Evolutionary conservation across 2,329 filamentous ascomycete species (phyloP).

Genomic region (Trichoderma oligosporum): DNA sequence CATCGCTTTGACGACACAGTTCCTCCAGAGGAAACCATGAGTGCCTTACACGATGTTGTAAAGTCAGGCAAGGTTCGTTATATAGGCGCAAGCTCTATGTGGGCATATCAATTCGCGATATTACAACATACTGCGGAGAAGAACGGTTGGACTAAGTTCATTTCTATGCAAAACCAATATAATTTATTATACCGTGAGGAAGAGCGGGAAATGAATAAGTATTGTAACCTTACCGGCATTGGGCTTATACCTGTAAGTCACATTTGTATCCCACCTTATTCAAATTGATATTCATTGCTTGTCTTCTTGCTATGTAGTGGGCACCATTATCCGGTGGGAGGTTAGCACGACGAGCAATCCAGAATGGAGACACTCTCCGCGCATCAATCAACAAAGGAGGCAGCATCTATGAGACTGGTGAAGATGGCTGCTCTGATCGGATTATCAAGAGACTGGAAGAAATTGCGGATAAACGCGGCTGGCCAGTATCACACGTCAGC

Average conservation of each 20-base stretch:
- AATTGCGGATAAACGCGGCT: constrained; percentile 51
- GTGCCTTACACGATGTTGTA: constrained; percentile 53
- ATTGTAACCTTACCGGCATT: constrained; percentile 20
- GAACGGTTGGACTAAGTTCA: constrained; percentile 53
- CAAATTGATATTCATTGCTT: background rate
- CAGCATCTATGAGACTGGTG: background rate
- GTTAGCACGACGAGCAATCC: constrained; percentile 17
- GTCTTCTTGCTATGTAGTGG: background rate
- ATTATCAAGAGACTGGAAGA: constrained; percentile 43
- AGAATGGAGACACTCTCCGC: constrained; percentile 33
- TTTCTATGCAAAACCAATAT: constrained; percentile 55
- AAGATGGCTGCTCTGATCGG: constrained; percentile 23
- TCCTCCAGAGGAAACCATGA: no score
- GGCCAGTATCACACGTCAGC: constrained; percentile 60
- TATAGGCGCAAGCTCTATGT: constrained; percentile 35
- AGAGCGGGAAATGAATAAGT: constrained; percentile 41
- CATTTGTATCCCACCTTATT: background rate
- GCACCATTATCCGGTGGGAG: constrained; percentile 22
- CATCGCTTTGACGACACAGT: no score
- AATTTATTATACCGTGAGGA: constrained; percentile 56
- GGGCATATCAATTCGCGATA: constrained; percentile 40
- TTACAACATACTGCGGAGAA: constrained; percentile 50
- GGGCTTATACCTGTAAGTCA: constrained; percentile 20
- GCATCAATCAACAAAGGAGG: background rate
- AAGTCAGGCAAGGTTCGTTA: constrained; percentile 49